These are phyloP conservation scores for Candida tunisiensis DNA, from an alignment of 1,139 yeast genomes.

Conservation along the genomic window DNA sequence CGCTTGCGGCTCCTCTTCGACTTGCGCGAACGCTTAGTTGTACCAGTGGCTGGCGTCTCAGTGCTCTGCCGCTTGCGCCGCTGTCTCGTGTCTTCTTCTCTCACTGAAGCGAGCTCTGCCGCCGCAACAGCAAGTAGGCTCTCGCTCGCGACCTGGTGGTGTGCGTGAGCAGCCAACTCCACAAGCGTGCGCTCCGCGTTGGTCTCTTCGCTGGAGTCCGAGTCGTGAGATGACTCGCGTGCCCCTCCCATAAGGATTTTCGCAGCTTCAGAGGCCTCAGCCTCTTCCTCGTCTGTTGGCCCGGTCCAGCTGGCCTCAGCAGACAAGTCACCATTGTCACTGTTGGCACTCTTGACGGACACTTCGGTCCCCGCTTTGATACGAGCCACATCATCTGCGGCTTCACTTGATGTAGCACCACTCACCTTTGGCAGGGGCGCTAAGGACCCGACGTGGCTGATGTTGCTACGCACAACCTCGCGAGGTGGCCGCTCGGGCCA, in stretches of 20 bases:
- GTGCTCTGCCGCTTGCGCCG: too few species aligned
- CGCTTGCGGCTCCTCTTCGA: too few species aligned
- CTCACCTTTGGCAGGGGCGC: slow-evolving; percentile 6
- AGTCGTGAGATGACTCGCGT: background rate
- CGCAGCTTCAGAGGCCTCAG: slow-evolving; percentile 1
- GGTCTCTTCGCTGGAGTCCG: slow-evolving; percentile 2
- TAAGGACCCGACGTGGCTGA: too few species aligned
- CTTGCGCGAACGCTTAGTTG: too few species aligned
- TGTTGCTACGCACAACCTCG: slow-evolving; percentile 9
- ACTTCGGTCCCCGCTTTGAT: slow-evolving; percentile 4
- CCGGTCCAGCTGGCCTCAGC: slow-evolving; percentile 2
- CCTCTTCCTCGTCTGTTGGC: background rate
- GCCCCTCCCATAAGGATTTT: background rate
- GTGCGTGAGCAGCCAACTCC: too few species aligned
- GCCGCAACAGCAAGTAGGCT: too few species aligned
- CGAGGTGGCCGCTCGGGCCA: slow-evolving; percentile 3
- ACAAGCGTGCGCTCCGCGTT: too few species aligned
- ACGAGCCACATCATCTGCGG: slow-evolving; percentile 4
- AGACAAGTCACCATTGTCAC: slow-evolving; percentile 1
- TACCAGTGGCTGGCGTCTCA: too few species aligned
- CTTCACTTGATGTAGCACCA: slow-evolving; percentile 3
- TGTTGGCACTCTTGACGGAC: slow-evolving; percentile 1
- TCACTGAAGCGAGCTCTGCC: too few species aligned
- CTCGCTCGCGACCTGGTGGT: too few species aligned
- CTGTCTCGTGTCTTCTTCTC: too few species aligned